These are phyloP conservation scores for Phyllosticta citribraziliensis DNA, from an alignment of 2,329 filamentous ascomycete species.

Conservation along the genomic window DNA sequence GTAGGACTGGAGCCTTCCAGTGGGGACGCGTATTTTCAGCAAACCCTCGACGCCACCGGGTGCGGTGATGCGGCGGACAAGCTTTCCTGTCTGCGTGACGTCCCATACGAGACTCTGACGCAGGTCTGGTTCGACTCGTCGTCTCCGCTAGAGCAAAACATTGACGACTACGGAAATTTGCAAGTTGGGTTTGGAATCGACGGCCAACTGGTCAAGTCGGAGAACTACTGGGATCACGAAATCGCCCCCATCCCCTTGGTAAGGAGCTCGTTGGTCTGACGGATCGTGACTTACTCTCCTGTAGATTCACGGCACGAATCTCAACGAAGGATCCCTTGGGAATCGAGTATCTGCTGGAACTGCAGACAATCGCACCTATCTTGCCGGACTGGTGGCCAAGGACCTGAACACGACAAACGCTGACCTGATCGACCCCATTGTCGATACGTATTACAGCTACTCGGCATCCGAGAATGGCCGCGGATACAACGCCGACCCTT, in stretches of 20 bases:
- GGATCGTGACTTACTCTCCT: not conserved
- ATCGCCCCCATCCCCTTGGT: constrained; percentile 2
- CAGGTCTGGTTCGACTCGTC: not conserved
- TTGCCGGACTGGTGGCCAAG: not conserved
- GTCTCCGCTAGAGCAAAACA: not conserved
- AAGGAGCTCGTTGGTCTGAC: not conserved
- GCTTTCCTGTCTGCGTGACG: not conserved
- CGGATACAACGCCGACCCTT: constrained; percentile 4
- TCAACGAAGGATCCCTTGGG: constrained; percentile 5
- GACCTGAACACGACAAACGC: constrained; percentile 1
- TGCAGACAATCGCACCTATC: not conserved
- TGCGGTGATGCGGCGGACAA: not conserved
- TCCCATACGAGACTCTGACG: constrained; percentile 16
- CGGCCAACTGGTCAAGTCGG: not conserved
- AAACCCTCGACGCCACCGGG: constrained; percentile 21
- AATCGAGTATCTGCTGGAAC: not conserved
- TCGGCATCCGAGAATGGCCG: not conserved
- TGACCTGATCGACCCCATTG: not conserved
- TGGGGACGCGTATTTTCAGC: constrained; percentile 1
- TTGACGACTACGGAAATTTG: constrained; percentile 1
- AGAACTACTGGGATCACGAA: not conserved
- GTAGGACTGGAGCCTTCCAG: constrained; percentile 19
- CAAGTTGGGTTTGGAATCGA: constrained; percentile 1
- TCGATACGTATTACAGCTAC: constrained; percentile 3
- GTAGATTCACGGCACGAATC: not conserved